phyloP scores from a whole-genome alignment of 345 rosid species.

The Crucihimalaya himalaica region DNA sequence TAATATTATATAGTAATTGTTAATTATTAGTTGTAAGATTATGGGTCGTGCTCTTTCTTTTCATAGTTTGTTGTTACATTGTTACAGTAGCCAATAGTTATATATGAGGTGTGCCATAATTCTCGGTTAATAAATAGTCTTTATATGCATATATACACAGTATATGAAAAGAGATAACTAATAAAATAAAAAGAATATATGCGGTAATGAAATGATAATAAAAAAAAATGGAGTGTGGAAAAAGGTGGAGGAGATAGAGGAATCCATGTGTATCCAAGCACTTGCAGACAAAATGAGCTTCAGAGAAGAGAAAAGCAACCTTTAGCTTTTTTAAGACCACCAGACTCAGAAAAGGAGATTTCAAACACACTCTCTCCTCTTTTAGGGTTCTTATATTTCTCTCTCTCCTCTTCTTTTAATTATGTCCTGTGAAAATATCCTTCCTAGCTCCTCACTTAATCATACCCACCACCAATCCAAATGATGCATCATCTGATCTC shows the following conservation, averaged over 20 bases:
- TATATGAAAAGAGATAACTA: background rate
- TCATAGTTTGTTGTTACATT: constrained; percentile 25
- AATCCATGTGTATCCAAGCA: constrained; percentile 75
- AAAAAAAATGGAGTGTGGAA: constrained; percentile 29
- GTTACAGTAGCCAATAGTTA: constrained; percentile 26
- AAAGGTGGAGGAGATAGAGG: constrained; percentile 47
- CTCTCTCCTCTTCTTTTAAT: constrained; percentile 31
- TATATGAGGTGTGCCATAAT: constrained; percentile 28
- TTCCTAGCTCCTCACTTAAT: constrained; percentile 31
- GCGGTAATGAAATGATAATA: constrained; percentile 25
- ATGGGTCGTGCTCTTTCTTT: constrained; percentile 28
- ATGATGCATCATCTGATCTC: constrained; percentile 19
- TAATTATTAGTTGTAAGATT: constrained; percentile 30
- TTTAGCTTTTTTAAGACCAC: constrained; percentile 58
- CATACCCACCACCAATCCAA: constrained; percentile 30
- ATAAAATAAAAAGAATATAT: constrained; percentile 27
- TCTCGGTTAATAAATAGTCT: constrained; percentile 29
- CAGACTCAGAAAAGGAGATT: constrained; percentile 74
- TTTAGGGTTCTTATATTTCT: constrained; percentile 43
- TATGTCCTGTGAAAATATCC: constrained; percentile 23
- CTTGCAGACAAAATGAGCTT: constrained; percentile 65
- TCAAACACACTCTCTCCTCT: constrained; percentile 51
- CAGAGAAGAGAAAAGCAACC: constrained; percentile 70
- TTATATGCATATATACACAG: constrained; percentile 3
- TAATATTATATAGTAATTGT: background rate